phyloP scores from a whole-genome alignment of 2,329 filamentous ascomycete genomes.

The Fusarium subglutinans region DNA sequence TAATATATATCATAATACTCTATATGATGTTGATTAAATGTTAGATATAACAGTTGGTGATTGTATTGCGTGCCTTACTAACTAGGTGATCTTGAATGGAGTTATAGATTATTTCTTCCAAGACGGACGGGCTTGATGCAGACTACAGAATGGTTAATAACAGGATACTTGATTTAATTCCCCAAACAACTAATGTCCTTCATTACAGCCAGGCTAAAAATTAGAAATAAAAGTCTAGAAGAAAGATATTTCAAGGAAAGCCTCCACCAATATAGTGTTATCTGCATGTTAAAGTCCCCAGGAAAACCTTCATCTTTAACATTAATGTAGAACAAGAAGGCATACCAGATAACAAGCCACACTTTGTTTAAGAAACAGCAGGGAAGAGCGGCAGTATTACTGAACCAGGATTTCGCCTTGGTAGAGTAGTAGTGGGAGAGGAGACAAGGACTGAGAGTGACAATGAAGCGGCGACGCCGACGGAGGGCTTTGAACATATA shows the following conservation, averaged over 20 bases:
- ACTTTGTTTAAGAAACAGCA: not conserved
- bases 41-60: fast-evolving
- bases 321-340: not conserved
- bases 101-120: too few relatives aligned
- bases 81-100: not conserved
- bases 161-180: fast-evolving
- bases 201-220: fast-evolving
- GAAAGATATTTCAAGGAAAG: not conserved
- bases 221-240: not conserved
- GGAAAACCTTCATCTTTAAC: not conserved
- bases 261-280: not conserved
- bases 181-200: fast-evolving
- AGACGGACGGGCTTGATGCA: fast-evolving
- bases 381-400: not conserved
- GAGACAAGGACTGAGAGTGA: too few relatives aligned
- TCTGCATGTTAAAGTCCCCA: not conserved
- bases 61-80: not conserved
- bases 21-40: fast-evolving
- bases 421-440: too few relatives aligned
- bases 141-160: fast-evolving
- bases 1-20: not conserved
- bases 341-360: not conserved
- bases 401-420: not conserved
- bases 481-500: too few relatives aligned
- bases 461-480: too few relatives aligned